These are phyloP conservation scores for Penicillium sp. DNA, from an alignment of 2,329 filamentous ascomycete species.

Conservation along the genomic window DNA sequence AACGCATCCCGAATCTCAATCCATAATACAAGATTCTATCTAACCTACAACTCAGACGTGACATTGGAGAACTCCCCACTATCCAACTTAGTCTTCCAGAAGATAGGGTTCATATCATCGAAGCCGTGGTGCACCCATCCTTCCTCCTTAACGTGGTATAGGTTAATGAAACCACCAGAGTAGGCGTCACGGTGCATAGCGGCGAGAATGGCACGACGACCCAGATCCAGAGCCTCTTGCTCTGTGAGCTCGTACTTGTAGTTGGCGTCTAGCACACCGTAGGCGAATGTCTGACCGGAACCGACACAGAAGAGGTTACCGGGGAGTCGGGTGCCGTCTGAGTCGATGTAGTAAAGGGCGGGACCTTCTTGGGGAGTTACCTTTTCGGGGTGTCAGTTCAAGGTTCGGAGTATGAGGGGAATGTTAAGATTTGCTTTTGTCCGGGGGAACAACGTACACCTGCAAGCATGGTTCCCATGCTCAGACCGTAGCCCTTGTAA, in stretches of 20 bases:
- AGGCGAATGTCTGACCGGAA: slow-evolving; percentile 97
- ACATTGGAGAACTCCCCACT: slow-evolving; percentile 99
- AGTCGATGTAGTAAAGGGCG: slow-evolving; percentile 98
- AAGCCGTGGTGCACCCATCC: slow-evolving; percentile 99
- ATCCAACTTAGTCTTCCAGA: slow-evolving; percentile 99
- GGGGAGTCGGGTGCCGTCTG: slow-evolving; percentile 86
- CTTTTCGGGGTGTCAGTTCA: slow-evolving; percentile 21
- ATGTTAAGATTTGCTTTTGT: not conserved
- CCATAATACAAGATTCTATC: slow-evolving; percentile 22
- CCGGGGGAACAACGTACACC: slow-evolving; percentile 71
- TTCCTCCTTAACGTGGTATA: slow-evolving; percentile 98
- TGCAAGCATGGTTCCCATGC: slow-evolving; percentile 99
- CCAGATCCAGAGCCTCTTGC: slow-evolving; percentile 88
- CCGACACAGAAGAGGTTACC: slow-evolving; percentile 99
- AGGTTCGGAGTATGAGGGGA: too few species aligned
- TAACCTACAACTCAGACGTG: slow-evolving; percentile 66
- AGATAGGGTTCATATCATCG: slow-evolving; percentile 96
- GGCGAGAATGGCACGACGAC: slow-evolving; percentile 88
- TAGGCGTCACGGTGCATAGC: slow-evolving; percentile 98
- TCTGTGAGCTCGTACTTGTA: slow-evolving; percentile 87
- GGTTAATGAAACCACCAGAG: slow-evolving; percentile 97
- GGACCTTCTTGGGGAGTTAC: slow-evolving; percentile 81
- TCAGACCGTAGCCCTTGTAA: slow-evolving; percentile 98
- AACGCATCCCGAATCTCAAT: slow-evolving; percentile 9
- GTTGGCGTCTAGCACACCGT: slow-evolving; percentile 94